A percentile compares a stretch with the other conserved stretches of the same genome.
phyloP scores from a whole-genome alignment of 495 filamentous ascomycete genomes.

The Trichocladium uniseriatum region DNA sequence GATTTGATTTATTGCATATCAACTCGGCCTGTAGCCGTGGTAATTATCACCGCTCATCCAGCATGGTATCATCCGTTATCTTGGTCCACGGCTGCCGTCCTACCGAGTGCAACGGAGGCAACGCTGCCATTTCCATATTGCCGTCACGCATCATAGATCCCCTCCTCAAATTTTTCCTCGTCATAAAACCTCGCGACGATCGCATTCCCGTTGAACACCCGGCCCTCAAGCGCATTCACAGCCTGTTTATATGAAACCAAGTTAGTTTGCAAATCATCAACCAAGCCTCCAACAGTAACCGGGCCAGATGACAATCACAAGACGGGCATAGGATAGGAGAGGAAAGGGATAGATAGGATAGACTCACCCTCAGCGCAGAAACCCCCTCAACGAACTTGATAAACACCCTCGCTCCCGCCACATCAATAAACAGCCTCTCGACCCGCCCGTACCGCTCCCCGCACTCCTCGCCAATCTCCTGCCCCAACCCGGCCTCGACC shows the following conservation, averaged over 20 bases:
- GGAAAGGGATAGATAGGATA: not conserved
- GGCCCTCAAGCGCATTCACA: constrained; percentile 75
- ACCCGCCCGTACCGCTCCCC: constrained; percentile 81
- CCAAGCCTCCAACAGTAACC: not conserved
- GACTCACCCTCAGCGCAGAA: constrained; percentile 68
- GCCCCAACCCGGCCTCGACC: constrained; percentile 62
- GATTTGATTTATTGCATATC: too few relatives aligned
- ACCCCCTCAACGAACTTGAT: constrained; percentile 79
- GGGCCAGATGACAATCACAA: not conserved
- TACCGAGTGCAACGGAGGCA: too few relatives aligned
- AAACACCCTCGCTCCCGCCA: constrained; percentile 56
- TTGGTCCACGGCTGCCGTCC: too few relatives aligned
- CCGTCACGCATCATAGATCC: constrained; percentile 43
- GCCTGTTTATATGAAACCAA: constrained; percentile 42
- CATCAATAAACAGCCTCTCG: constrained; percentile 68
- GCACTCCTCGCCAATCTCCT: constrained; percentile 94
- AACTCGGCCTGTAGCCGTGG: too few relatives aligned
- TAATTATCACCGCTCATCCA: too few relatives aligned
- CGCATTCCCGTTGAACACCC: constrained; percentile 76
- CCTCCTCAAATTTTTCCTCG: constrained; percentile 66
- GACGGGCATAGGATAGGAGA: not conserved
- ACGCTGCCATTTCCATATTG: too few relatives aligned
- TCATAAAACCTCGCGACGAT: constrained; percentile 75
- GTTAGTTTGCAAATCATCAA: not conserved
- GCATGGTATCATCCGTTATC: too few relatives aligned